A percentile compares a stretch with the other conserved stretches of the same genome.
These are phyloP conservation scores for Erigeron philadelphicus DNA, from an alignment of 140 eudicot species.

Conservation along the genomic window DNA sequence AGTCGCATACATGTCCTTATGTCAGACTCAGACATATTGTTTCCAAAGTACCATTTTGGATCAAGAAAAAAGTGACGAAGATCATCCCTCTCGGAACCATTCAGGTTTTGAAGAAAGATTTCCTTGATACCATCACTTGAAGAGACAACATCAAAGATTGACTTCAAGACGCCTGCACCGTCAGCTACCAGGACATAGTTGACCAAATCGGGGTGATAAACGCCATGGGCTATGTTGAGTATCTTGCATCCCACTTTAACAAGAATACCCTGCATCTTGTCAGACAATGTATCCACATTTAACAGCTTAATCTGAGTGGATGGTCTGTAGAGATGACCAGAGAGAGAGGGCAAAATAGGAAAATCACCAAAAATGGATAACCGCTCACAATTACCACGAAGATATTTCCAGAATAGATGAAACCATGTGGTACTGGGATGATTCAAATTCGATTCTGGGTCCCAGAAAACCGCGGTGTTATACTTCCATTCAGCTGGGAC, in stretches of 20 bases:
- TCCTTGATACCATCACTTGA: slow-evolving; percentile 42
- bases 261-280: slow-evolving; percentile 51
- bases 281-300: slow-evolving; percentile 54
- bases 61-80: slow-evolving; percentile 79
- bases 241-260: slow-evolving; percentile 72
- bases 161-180: slow-evolving; percentile 62
- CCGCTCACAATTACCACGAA: slow-evolving; percentile 48
- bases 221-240: slow-evolving; percentile 45
- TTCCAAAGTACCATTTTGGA: slow-evolving; percentile 80
- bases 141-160: slow-evolving; percentile 65
- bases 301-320: slow-evolving; percentile 58
- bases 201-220: slow-evolving; percentile 73
- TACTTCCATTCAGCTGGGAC: slow-evolving; percentile 85
- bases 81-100: slow-evolving; percentile 65
- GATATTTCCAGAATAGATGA: slow-evolving; percentile 77
- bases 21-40: slow-evolving; percentile 64
- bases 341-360: slow-evolving; percentile 83
- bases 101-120: slow-evolving; percentile 44
- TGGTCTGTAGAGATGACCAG: slow-evolving; percentile 74
- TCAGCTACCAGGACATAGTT: slow-evolving; percentile 58
- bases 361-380: slow-evolving; percentile 72
- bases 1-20: slow-evolving; percentile 59
- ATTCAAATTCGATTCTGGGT: slow-evolving; percentile 39
- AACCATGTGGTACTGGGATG: slow-evolving; percentile 80
- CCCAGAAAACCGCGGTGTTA: slow-evolving; percentile 62